phyloP scores from a whole-genome alignment of 2,329 filamentous ascomycete genomes.

The Diaporthe humulicola region DNA sequence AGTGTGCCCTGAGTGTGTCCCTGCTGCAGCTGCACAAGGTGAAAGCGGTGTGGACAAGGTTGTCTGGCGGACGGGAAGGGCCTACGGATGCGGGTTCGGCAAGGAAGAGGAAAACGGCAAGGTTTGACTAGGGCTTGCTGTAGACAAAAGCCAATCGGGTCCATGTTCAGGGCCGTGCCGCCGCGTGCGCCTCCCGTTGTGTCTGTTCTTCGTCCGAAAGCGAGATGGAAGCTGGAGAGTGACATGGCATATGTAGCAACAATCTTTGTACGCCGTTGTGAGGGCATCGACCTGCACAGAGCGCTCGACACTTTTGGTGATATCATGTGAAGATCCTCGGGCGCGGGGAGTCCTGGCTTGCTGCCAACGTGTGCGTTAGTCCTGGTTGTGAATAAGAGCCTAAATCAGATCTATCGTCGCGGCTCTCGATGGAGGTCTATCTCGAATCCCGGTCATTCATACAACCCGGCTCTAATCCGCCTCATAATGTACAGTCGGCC shows the following conservation, averaged over 20 bases:
- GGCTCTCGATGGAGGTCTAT: conserved; percentile 31
- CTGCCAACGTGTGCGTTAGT: background rate
- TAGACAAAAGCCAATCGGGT: background rate
- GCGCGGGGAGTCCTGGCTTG: background rate
- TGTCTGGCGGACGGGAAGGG: conserved; percentile 46
- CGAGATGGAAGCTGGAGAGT: background rate
- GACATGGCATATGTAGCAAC: background rate
- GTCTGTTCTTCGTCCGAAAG: background rate
- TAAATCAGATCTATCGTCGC: conserved; percentile 30
- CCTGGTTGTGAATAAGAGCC: background rate
- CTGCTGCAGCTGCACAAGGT: conserved; percentile 3
- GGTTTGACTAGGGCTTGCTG: background rate
- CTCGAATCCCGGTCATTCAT: background rate
- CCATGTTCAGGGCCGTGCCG: background rate
- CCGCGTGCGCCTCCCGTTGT: background rate
- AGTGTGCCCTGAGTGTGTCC: conserved; percentile 50
- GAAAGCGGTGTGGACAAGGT: conserved; percentile 43
- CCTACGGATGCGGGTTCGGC: conserved; percentile 46
- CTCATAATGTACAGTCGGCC: conserved; percentile 32
- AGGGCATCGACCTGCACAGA: background rate
- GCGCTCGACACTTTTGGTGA: background rate
- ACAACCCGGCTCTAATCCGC: background rate
- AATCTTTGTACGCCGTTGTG: background rate
- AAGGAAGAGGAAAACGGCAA: conserved; percentile 41
- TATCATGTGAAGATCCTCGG: background rate